phyloP scores from a whole-genome alignment of 805 yeast genomes.

The Brettanomyces naardenensis region DNA sequence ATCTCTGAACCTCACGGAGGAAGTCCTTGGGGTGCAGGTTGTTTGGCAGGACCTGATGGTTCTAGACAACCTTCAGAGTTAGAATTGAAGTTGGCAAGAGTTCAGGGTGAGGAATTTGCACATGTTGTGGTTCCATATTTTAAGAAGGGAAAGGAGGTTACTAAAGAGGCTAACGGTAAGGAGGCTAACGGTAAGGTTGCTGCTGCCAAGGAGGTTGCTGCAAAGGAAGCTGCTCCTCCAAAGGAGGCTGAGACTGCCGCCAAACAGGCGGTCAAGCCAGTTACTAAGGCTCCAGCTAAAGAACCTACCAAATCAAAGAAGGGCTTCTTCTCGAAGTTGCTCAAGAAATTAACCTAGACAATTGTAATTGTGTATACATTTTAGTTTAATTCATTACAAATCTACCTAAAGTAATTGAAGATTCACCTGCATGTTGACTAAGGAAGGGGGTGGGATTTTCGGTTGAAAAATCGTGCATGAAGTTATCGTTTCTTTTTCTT shows the following conservation, averaged over 20 bases:
- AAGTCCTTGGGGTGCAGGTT: conserved; percentile 84
- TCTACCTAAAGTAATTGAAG: too few species aligned
- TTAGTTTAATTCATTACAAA: too few species aligned
- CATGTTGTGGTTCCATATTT: conserved; percentile 31
- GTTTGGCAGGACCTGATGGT: conserved; percentile 70
- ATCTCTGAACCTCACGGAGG: conserved; percentile 71
- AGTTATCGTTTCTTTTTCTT: too few species aligned
- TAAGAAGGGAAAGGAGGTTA: neutral
- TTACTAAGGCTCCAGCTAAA: neutral
- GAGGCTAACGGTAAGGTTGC: neutral
- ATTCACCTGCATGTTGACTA: too few species aligned
- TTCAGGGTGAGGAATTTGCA: conserved; percentile 64
- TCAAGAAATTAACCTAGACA: too few species aligned
- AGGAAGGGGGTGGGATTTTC: too few species aligned
- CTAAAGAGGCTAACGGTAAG: neutral
- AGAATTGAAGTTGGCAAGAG: conserved; percentile 55
- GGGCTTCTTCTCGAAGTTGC: conserved; percentile 1
- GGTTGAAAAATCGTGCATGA: too few species aligned
- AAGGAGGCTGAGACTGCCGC: neutral
- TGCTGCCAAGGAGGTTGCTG: conserved; percentile 1
- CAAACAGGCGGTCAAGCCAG: too few species aligned
- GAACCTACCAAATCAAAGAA: conserved; percentile 1
- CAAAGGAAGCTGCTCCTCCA: conserved; percentile 3
- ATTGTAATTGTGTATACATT: too few species aligned
- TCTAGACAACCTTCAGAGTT: conserved; percentile 57